phyloP scores from a whole-genome alignment of 805 yeast genomes.

The Starmera caribaea region DNA sequence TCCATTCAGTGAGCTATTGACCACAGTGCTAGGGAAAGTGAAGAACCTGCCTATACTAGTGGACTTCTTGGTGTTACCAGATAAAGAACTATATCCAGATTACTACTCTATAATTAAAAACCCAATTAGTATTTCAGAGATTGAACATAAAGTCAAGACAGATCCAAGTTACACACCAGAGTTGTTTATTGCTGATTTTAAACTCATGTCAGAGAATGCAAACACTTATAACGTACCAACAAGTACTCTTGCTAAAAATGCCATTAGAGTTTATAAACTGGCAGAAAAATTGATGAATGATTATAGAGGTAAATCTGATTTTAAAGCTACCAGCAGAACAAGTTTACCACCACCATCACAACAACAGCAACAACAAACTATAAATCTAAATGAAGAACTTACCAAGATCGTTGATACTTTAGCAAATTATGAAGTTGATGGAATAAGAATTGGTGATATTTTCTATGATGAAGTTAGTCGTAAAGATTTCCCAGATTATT shows the following conservation, averaged over 20 bases:
- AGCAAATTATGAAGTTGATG: constrained; percentile 17
- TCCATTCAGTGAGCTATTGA: too few species aligned
- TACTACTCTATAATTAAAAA: constrained; percentile 54
- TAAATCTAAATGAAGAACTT: constrained; percentile 11
- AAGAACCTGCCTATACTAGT: constrained; percentile 6
- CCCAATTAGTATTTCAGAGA: constrained; percentile 67
- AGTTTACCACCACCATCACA: constrained; percentile 5
- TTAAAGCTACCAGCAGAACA: constrained; percentile 20
- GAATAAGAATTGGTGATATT: constrained; percentile 46
- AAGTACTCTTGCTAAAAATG: constrained; percentile 58
- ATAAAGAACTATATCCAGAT: constrained; percentile 68
- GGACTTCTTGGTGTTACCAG: constrained; percentile 64
- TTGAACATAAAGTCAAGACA: constrained; percentile 35
- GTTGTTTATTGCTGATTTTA: constrained; percentile 50
- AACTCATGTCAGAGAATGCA: constrained; percentile 64
- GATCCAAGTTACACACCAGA: constrained; percentile 23
- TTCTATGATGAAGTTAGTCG: constrained; percentile 68
- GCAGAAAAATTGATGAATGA: constrained; percentile 35
- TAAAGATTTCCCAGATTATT: constrained; percentile 72
- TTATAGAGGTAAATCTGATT: constrained; percentile 13
- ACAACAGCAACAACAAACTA: not conserved
- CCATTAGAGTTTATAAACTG: constrained; percentile 43
- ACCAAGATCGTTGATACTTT: constrained; percentile 9
- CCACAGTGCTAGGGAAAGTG: too few species aligned
- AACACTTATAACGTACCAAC: constrained; percentile 58